These are phyloP conservation scores for Irpex sp. DNA, from an alignment of 1,284 basidiomycete genomes.

Conservation along the genomic window DNA sequence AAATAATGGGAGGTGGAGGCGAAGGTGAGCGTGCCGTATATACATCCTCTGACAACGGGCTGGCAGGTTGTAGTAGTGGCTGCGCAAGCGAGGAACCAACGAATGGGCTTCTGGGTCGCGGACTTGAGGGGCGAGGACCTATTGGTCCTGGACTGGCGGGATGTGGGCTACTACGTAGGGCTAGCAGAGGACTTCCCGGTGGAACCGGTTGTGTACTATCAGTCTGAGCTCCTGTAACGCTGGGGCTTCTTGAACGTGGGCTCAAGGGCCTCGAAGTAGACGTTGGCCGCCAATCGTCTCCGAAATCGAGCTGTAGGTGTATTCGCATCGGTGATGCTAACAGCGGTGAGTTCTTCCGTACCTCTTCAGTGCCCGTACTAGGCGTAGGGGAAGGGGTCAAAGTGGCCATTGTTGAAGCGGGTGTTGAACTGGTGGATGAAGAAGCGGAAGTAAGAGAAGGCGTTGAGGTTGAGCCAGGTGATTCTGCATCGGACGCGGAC, in stretches of 20 bases:
- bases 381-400: neutral
- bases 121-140: constrained; percentile 3
- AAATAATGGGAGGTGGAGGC: constrained; percentile 1
- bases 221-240: neutral
- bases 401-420: neutral
- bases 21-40: neutral
- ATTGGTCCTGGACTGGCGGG: neutral
- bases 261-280: neutral
- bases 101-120: neutral
- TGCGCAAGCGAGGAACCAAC: neutral
- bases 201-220: neutral
- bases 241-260: constrained; percentile 1
- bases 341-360: neutral
- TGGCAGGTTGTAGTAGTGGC: neutral
- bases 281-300: neutral
- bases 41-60: neutral
- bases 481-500: constrained; percentile 4
- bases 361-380: neutral
- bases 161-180: neutral
- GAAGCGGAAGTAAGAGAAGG: constrained; percentile 22
- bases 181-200: neutral
- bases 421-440: neutral
- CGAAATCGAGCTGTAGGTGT: neutral
- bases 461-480: constrained; percentile 8
- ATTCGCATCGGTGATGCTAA: neutral